Base-by-base conservation (phyloP, 306 rosid species). In the Casuarina cunninghamiana region DNA sequence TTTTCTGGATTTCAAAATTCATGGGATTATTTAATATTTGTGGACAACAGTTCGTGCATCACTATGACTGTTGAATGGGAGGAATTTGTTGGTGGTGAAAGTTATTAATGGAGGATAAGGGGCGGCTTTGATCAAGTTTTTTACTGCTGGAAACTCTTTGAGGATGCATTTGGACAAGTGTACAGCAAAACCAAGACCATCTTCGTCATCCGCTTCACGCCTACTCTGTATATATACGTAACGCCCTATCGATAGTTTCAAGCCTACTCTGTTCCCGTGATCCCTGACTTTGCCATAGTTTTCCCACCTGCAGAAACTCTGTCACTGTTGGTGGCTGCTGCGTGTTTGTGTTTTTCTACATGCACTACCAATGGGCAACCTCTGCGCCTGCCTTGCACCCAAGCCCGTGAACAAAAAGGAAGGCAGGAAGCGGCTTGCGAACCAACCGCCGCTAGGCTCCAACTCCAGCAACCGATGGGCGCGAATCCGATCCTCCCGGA, bases 361-460 rank as follows among this genome's bases (percentile, higher is more conserved):
- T 90, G 93, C 82, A 70, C 80, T 71, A 9, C 37, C 76, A 84
- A 95, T 96, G 99, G 99, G 99, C 6, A 95, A 95, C 75, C 84
- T 93, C 39, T 95, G 99, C 43, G 75, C 97, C 71, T 77, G 90
- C 66, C 76, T 89, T 71, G 79, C 87, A 67, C 83, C 86, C 37
- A 85, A 83, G 37, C 49, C 90, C 3, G 44, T 74, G 71, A 67
- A 67, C 32, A 73, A 84, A 73, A 69, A 80, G 50, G 89, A 81
- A 38, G 81, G 84, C 43, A 21, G 78, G n/a, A 88, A 88, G 74
- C 97, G 97, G 38, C 88, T 84, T 13, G 76, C 83, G 8, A 87
- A 85, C 85, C 85, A 84, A 49, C 79, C 89, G 12, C 73, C 88
- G 13, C 2, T 48, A 10, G 1, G 84, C 75, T 2, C 86, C 78